These are phyloP conservation scores for Phyllosticta paracitricarpa DNA, from an alignment of 2,329 filamentous ascomycete genomes.

Conservation along the genomic window DNA sequence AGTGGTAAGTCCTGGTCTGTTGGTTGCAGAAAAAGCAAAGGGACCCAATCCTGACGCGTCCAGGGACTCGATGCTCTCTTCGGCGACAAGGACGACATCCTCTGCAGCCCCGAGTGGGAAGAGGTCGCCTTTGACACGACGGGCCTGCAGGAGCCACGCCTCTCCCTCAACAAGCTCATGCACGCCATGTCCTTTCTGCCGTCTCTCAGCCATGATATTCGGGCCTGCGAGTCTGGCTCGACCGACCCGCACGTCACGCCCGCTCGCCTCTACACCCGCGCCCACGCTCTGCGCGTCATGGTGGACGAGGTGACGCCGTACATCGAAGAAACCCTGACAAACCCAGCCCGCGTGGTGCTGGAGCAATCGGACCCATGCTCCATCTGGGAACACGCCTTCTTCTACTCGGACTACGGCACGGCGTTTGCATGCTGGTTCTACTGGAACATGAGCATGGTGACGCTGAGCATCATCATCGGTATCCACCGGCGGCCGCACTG, in stretches of 20 bases:
- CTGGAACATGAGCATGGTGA: conserved; percentile 8
- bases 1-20: not conserved
- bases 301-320: conserved; percentile 1
- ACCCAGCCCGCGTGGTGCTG: not conserved
- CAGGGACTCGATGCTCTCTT: conserved; percentile 6
- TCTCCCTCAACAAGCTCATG: conserved; percentile 1
- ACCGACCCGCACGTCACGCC: not conserved
- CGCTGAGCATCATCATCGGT: not conserved
- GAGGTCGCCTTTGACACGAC: conserved; percentile 24
- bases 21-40: not conserved
- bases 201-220: not conserved
- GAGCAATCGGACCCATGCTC: not conserved
- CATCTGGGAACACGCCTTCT: not conserved
- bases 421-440: conserved; percentile 8
- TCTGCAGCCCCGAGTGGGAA: conserved; percentile 21
- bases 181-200: conserved; percentile 1
- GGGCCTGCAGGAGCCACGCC: conserved; percentile 12
- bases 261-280: not conserved
- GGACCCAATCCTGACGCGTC: not conserved
- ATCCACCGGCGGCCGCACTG: not conserved
- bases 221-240: not conserved
- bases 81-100: conserved; percentile 12
- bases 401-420: conserved; percentile 2
- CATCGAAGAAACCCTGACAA: not conserved
- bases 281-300: not conserved